Percentiles rank a stretch among this genome's conserved stretches.
Conservation (phyloP, 495 filamentous ascomycete genomes). For the Tetracladium setigerum region DNA sequence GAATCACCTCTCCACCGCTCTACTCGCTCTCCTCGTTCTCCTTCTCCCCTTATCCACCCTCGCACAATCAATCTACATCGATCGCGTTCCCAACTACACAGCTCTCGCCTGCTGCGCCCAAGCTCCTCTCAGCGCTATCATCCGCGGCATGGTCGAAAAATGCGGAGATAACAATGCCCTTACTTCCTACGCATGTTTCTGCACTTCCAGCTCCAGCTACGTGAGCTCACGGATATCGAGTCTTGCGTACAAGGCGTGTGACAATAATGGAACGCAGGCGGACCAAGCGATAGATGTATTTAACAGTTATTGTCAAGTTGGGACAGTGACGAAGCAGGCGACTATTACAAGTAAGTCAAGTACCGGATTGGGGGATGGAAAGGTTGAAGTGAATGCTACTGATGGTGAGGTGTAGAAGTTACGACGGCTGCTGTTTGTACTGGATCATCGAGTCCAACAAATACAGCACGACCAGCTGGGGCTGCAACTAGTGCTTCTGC, state of each 20-base stretch:
- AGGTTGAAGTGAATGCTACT: no score
- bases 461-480: no score
- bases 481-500: no score
- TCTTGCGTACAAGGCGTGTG: neutral
- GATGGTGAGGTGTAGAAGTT: no score
- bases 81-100: slow-evolving; percentile 15
- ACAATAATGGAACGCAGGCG: neutral
- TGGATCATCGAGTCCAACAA: no score
- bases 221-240: slow-evolving; percentile 10
- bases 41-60: neutral
- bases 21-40: neutral
- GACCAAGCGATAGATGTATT: neutral
- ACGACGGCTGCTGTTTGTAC: no score
- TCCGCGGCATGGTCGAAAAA: slow-evolving; percentile 17
- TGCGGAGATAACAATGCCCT: slow-evolving; percentile 17
- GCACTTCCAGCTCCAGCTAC: slow-evolving; percentile 21
- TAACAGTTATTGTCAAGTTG: neutral
- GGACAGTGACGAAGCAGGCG: neutral
- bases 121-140: slow-evolving; percentile 14
- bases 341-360: neutral
- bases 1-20: no score
- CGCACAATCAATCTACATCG: slow-evolving; percentile 19
- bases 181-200: slow-evolving; percentile 23
- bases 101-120: slow-evolving; percentile 16
- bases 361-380: no score